Evolutionary conservation across 2,329 filamentous ascomycete genomes (phyloP), one percentile per base, ranked within the genome.

Genomic region (Lachnellula cervina): DNA sequence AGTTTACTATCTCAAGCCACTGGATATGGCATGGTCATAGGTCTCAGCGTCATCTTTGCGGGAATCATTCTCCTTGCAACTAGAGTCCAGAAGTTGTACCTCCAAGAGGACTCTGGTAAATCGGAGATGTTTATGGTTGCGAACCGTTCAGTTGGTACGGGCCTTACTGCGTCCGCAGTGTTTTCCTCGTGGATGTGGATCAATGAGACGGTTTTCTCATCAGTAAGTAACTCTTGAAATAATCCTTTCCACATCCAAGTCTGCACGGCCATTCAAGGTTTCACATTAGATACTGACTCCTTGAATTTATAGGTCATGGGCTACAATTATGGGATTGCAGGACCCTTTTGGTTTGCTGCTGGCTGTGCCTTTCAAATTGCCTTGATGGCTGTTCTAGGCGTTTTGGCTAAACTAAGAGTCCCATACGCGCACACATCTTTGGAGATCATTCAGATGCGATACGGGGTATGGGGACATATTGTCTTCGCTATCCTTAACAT

Each of bases 261-360:
- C 4, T 32, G 9, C 9, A 32, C 28, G 9, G 3, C 13, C 28
- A 13, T 32, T 13, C 28, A 32, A 32, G 2, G 13, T 32, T 32
- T 11, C 9, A 32, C 9, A 32, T 11, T 1, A 11, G 28, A 32
- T 32, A 13, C 28, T 32, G 9, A 32, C 28, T 32, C 28, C 28
- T 32, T 32, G 28, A 32, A 2, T 13, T 32, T 32, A 11, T 32
- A 32, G 28, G 28, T 32, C 9, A 32, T 32, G 28, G 28, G n/a
- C 87, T 94, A 94, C 21, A 70, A 71, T 55, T 68, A 68, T 61
- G 61, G 62, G 58, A 16, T 85, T 55, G 66, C 59, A 11, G 56
- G 58, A 49, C 65, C 60, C n/a, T 56, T 64, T 53, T 73, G 69
- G 70, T 73, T 67, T 66, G 70, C 35, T 47, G 52, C 43, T 37